phyloP scores from a whole-genome alignment of 2,329 filamentous ascomycete species.

The Hymenotorrendiella dingleyae region DNA sequence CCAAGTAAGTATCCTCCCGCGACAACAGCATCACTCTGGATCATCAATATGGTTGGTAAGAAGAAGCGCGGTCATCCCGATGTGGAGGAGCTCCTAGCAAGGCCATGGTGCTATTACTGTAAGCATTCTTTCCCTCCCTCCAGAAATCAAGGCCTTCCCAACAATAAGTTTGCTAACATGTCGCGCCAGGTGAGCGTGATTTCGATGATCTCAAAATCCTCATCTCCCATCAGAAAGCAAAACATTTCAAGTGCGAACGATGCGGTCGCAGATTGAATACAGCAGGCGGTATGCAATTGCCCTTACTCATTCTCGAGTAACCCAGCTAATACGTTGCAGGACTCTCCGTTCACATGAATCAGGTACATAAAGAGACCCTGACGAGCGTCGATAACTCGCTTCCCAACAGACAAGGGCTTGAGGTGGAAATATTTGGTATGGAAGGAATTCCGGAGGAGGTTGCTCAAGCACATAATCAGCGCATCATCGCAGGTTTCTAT shows the following conservation, averaged over 20 bases:
- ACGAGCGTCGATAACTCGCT: constrained; percentile 87
- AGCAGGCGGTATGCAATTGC: constrained; percentile 63
- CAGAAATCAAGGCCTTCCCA: too few species aligned
- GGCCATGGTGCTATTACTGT: constrained; percentile 99
- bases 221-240: constrained; percentile 97
- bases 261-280: constrained; percentile 88
- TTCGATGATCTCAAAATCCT: constrained; percentile 97
- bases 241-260: constrained; percentile 95
- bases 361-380: constrained; percentile 94
- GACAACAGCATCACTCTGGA: constrained; percentile 4
- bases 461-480: constrained; percentile 74
- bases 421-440: constrained; percentile 97
- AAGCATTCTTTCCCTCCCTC: constrained; percentile 21
- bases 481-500: constrained; percentile 80
- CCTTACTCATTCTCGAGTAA: not conserved
- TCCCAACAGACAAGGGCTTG: constrained; percentile 75
- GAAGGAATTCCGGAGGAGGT: constrained; percentile 90
- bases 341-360: constrained; percentile 93
- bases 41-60: constrained; percentile 62
- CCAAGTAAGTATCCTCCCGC: too few species aligned
- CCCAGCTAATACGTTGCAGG: constrained; percentile 48
- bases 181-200: constrained; percentile 68
- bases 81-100: constrained; percentile 78
- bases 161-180: constrained; percentile 18
- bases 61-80: constrained; percentile 84